Conservation (phyloP, 352 stramenopile genomes). For the Phytophthora pini region DNA sequence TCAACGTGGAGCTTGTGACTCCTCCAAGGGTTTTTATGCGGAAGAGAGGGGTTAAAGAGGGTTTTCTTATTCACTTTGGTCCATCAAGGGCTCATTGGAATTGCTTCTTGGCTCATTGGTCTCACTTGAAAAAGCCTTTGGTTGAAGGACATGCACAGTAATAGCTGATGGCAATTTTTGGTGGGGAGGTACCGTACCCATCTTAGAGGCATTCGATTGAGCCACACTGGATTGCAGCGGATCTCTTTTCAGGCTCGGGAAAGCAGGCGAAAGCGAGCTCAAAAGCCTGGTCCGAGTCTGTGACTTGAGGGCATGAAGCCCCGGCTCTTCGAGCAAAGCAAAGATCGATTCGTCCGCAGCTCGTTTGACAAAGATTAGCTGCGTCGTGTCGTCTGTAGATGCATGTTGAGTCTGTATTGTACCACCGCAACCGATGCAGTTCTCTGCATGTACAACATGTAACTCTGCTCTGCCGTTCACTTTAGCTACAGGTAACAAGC, state of each 20-base stretch:
- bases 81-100: background rate
- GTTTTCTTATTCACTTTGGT: constrained; percentile 18
- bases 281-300: constrained; percentile 6
- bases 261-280: constrained; percentile 23
- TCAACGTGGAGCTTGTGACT: background rate
- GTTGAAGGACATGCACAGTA: background rate
- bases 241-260: background rate
- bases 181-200: constrained; percentile 26
- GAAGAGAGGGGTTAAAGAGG: constrained; percentile 7
- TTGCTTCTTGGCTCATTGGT: too few relatives aligned
- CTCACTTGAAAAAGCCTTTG: too few relatives aligned
- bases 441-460: background rate
- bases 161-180: constrained; percentile 22
- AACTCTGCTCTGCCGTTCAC: constrained; percentile 2
- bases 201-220: constrained; percentile 20
- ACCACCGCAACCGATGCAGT: background rate
- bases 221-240: constrained; percentile 23
- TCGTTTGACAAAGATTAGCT: constrained; percentile 22
- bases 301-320: background rate
- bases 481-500: background rate
- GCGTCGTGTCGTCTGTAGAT: background rate
- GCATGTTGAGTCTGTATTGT: background rate
- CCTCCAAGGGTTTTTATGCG: background rate
- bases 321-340: constrained; percentile 6
- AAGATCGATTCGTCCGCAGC: constrained; percentile 10